Evolutionary conservation across 345 rosid species (phyloP), one percentile per base, ranked within the genome.

Genomic region (Clausena lansium): DNA sequence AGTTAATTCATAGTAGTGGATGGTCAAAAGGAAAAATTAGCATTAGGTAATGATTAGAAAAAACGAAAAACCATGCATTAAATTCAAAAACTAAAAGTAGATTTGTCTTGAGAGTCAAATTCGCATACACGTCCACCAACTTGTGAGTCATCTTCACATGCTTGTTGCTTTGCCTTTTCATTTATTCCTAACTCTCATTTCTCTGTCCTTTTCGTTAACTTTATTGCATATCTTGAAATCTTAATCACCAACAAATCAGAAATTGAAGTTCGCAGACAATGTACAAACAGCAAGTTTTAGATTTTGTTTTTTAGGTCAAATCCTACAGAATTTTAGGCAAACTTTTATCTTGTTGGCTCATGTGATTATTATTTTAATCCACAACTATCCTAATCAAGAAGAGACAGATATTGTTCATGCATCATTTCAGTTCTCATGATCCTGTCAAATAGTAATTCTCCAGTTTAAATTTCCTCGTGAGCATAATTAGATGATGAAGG

Each of bases 61-160:
- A 67, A 67, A 5, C 8, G 4, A 41, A 41, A 41, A 68, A 7
- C 1, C 13, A 17, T 28, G 14, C 32, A 28, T 27, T 11, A 28
- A 11, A 1, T 2, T 2, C 1, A n/a, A 41, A 69, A 22, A 19
- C 38, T 11, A 32, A 50, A 30, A 27, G 28, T 11, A 17, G 28
- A 60, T 25, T 59, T 73, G 67, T 61, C 57, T 41, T 20, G 27
- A 27, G 38, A 38, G 38, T 60, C 76, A 59, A 39, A 59, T 38
- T 24, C 57, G 14, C 19, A 27, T 4, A 50, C 13, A 70, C 36
- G 24, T n/a, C n/a, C 33, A 36, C 66, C 76, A n/a, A 50, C 35
- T 24, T 73, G 65, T 58, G 27, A n/a, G 28, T 14, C 66, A 39
- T 60, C 67, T 60, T 60, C 57, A 73, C 67, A 39, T 58, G 67